Evolutionary conservation across 768 basidiomycete genomes (phyloP).

Genomic region (Dendrothele bispora): DNA sequence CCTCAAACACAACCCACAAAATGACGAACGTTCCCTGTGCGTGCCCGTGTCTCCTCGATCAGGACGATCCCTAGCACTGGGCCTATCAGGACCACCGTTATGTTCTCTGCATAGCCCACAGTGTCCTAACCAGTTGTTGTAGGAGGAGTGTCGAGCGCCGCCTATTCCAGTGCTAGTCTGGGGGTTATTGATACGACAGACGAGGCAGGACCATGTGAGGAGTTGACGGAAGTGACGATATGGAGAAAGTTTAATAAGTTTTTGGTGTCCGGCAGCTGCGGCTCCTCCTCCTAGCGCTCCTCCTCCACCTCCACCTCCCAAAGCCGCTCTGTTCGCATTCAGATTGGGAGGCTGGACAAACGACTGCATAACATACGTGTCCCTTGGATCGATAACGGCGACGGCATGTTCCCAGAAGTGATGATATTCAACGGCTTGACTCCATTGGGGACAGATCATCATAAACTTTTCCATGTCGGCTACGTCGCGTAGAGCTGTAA

Average conservation of each 20-base stretch:
- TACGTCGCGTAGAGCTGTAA: conserved; percentile 61
- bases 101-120: conserved; percentile 66
- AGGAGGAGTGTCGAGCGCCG: conserved; percentile 44
- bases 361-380: conserved; percentile 49
- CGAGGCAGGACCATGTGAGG: conserved; percentile 50
- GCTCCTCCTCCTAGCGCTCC: no score
- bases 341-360: conserved; percentile 41
- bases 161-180: conserved; percentile 49
- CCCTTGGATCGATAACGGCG: conserved; percentile 60
- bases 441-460: conserved; percentile 63
- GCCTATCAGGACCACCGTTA: no score
- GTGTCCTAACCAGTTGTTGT: conserved; percentile 41
- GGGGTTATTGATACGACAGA: conserved; percentile 72
- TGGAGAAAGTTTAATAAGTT: conserved; percentile 41
- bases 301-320: no score
- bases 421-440: conserved; percentile 63
- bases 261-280: conserved; percentile 31
- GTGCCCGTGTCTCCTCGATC: no score
- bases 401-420: conserved; percentile 70
- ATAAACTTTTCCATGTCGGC: conserved; percentile 61
- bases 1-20: conserved; percentile 71
- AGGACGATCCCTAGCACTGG: no score
- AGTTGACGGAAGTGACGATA: conserved; percentile 67
- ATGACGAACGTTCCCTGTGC: conserved; percentile 43
- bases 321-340: conserved; percentile 30